These are phyloP conservation scores for Picea abies DNA, from an alignment of 83 land plant species.

Conservation along the genomic window DNA sequence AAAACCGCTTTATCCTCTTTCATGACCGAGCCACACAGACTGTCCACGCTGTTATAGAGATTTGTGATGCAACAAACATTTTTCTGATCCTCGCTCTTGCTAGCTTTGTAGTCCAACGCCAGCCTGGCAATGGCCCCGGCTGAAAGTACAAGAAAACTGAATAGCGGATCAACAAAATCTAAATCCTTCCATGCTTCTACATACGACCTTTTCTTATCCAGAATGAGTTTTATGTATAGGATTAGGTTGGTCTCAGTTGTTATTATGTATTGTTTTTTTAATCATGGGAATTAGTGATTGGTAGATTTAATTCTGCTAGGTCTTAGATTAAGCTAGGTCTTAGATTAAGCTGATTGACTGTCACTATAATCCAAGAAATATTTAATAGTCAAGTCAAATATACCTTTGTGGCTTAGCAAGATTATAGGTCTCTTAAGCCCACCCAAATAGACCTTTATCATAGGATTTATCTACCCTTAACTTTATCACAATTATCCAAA, in stretches of 20 bases:
- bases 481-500: too few species aligned
- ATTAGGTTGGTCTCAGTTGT: background rate
- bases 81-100: background rate
- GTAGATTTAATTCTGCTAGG: too few species aligned
- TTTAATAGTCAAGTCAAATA: too few species aligned
- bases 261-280: too few species aligned
- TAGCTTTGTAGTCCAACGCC: background rate
- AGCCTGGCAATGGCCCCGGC: slow-evolving; percentile 13
- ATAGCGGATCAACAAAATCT: slow-evolving; percentile 12
- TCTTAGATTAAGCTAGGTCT: too few species aligned
- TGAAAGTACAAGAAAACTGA: slow-evolving; percentile 17
- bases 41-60: slow-evolving; percentile 31
- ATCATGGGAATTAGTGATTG: too few species aligned
- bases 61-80: slow-evolving; percentile 19
- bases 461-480: too few species aligned
- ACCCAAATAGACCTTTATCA: too few species aligned
- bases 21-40: background rate
- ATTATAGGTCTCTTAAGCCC: too few species aligned
- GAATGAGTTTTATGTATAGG: background rate
- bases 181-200: slow-evolving; percentile 7
- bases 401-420: too few species aligned
- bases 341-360: too few species aligned
- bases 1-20: background rate
- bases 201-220: background rate
- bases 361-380: too few species aligned